phyloP scores from a whole-genome alignment of 2,329 filamentous ascomycete genomes.

The Bipolaris gigantea region DNA sequence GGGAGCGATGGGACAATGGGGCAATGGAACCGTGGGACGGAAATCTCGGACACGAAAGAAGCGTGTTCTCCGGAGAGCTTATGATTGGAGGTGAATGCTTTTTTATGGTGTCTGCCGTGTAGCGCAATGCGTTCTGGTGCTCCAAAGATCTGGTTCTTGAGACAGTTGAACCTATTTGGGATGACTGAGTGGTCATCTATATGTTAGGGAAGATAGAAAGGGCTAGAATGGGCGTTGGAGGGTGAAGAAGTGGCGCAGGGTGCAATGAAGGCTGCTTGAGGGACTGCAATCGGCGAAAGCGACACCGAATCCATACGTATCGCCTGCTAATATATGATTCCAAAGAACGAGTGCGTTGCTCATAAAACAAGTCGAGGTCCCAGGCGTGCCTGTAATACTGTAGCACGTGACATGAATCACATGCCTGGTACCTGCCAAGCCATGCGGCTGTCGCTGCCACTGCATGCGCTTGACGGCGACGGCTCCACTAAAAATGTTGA shows the following conservation, averaged over 20 bases:
- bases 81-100: slow-evolving; percentile 3
- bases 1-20: too few relatives aligned
- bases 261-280: too few relatives aligned
- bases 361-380: not conserved
- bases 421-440: slow-evolving; percentile 18
- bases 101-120: not conserved
- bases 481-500: slow-evolving; percentile 33
- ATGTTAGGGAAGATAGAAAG: too few relatives aligned
- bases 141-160: slow-evolving; percentile 2
- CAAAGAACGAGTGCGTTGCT: too few relatives aligned
- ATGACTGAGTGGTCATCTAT: not conserved
- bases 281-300: too few relatives aligned
- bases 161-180: not conserved
- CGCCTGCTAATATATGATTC: too few relatives aligned
- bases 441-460: slow-evolving; percentile 21
- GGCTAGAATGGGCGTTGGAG: not conserved
- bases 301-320: too few relatives aligned
- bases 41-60: not conserved
- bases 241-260: too few relatives aligned
- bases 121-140: not conserved
- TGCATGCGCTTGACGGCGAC: not conserved
- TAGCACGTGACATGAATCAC: not conserved
- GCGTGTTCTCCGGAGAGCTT: slow-evolving; percentile 1
- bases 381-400: not conserved
- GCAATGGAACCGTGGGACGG: not conserved